These are phyloP conservation scores for Reticulascus tulasneorum DNA, from an alignment of 2,329 filamentous ascomycete species.

Conservation along the genomic window DNA sequence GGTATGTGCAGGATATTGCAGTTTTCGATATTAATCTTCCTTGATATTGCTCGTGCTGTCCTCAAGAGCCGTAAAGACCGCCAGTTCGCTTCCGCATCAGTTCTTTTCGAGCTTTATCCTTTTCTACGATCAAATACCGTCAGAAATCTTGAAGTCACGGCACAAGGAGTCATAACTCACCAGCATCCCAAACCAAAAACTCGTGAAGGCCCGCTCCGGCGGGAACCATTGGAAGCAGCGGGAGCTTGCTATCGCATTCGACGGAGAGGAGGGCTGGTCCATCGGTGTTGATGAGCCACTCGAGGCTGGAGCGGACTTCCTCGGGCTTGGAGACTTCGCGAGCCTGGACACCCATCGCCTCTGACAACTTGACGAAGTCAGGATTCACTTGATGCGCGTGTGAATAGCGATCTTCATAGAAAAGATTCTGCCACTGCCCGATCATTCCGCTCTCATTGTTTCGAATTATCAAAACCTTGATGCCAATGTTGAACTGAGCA, in stretches of 20 bases:
- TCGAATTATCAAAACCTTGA: conserved; percentile 93
- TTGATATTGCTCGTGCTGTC: too few species aligned
- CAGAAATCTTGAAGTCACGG: too few species aligned
- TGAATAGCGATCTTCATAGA: conserved; percentile 89
- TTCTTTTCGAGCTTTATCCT: conserved; percentile 63
- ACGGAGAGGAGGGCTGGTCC: conserved; percentile 91
- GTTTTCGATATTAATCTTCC: too few species aligned
- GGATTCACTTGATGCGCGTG: conserved; percentile 94
- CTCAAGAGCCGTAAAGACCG: conserved; percentile 34
- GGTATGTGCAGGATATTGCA: too few species aligned
- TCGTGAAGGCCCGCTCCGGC: conserved; percentile 84
- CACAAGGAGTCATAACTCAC: conserved; percentile 39
- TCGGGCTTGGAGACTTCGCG: conserved; percentile 68
- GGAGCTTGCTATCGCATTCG: conserved; percentile 84
- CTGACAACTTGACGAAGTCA: conserved; percentile 90
- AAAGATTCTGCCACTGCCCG: conserved; percentile 96
- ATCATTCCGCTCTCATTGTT: conserved; percentile 99
- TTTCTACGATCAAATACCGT: conserved; percentile 54
- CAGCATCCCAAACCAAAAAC: conserved; percentile 83
- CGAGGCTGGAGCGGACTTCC: conserved; percentile 72
- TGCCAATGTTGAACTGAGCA: conserved; percentile 91
- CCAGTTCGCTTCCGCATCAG: conserved; percentile 61
- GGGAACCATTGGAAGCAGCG: conserved; percentile 95
- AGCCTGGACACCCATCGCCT: conserved; percentile 84
- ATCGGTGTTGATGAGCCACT: conserved; percentile 85